A percentile compares a stretch with the other conserved stretches of the same genome.
Evolutionary conservation across 208 protist species (phyloP).

Genomic region (Trypanosoma cruzi): DNA sequence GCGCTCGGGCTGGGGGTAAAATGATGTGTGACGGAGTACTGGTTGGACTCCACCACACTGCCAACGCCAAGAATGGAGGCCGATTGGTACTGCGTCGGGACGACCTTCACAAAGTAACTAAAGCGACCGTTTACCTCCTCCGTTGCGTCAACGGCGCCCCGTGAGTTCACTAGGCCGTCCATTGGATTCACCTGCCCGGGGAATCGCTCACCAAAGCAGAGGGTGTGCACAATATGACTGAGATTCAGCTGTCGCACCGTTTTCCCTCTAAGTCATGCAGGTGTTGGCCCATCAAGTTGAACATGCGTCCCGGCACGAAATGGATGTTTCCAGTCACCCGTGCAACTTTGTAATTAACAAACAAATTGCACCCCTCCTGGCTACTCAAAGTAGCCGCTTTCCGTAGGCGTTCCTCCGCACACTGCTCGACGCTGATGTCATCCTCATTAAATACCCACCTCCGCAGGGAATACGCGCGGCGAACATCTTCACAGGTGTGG

Average conservation of each 20-base stretch:
- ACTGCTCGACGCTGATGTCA: constrained; percentile 71
- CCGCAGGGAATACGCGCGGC: constrained; percentile 49
- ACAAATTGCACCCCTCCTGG: constrained; percentile 83
- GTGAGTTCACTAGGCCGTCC: constrained; percentile 44
- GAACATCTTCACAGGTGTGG: constrained; percentile 83
- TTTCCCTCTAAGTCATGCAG: constrained; percentile 63
- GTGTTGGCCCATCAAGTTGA: constrained; percentile 40
- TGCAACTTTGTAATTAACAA: constrained; percentile 60
- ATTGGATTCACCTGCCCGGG: constrained; percentile 81
- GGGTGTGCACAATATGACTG: constrained; percentile 75
- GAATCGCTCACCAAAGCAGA: constrained; percentile 80
- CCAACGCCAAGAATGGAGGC: constrained; percentile 35
- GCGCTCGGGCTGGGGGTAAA: constrained; percentile 40
- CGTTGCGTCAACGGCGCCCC: constrained; percentile 20
- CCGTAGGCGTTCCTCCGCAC: constrained; percentile 58
- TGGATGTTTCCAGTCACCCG: constrained; percentile 87
- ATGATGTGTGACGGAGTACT: constrained; percentile 91
- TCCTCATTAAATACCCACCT: constrained; percentile 71
- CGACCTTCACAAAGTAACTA: constrained; percentile 89
- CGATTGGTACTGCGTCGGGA: constrained; percentile 78
- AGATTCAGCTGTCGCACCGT: constrained; percentile 62
- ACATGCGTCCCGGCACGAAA: constrained; percentile 70
- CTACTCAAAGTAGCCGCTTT: constrained; percentile 24
- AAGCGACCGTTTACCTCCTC: constrained; percentile 70
- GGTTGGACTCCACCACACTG: constrained; percentile 64